Percentiles rank a stretch among this genome's conserved stretches.
phyloP scores from a whole-genome alignment of 306 rosid genomes.

The Hippophae rhamnoides region DNA sequence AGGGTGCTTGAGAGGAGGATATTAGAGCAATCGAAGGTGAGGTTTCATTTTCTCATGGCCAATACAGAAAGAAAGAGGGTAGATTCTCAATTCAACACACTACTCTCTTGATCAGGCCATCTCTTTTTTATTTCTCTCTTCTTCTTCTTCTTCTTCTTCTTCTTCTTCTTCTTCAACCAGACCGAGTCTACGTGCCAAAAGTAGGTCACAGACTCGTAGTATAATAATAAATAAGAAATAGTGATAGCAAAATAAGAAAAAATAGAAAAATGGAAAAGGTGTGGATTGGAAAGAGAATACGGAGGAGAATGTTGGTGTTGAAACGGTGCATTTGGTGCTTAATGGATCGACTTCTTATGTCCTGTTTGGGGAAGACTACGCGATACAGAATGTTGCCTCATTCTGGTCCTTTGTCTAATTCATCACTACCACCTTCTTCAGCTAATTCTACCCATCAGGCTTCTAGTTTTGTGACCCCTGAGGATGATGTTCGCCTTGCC shows the following conservation, averaged over 20 bases:
- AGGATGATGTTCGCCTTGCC: not conserved
- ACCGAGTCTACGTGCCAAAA: not conserved
- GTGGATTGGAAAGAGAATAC: conserved; percentile 27
- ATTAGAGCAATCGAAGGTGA: no score
- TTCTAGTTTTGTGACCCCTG: not conserved
- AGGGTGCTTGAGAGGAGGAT: no score
- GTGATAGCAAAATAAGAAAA: not conserved
- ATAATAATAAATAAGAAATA: not conserved
- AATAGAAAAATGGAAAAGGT: conserved; percentile 1
- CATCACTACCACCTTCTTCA: not conserved
- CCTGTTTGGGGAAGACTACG: conserved; percentile 41
- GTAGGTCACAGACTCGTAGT: not conserved
- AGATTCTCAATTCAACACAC: no score
- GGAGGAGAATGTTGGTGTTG: conserved; percentile 40
- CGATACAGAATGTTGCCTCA: conserved; percentile 39
- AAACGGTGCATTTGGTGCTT: conserved; percentile 47
- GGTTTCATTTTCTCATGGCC: conserved; percentile 41
- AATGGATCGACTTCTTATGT: conserved; percentile 37
- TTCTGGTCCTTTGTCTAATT: conserved; percentile 10
- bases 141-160: not conserved
- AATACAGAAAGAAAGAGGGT: conserved; percentile 9
- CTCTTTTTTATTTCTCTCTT: conserved; percentile 6
- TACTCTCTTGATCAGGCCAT: no score
- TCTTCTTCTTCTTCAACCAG: not conserved
- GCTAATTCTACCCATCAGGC: not conserved